Evolutionary conservation across 169 alveolate species (phyloP).

Genomic region (Plasmodium adleri): DNA sequence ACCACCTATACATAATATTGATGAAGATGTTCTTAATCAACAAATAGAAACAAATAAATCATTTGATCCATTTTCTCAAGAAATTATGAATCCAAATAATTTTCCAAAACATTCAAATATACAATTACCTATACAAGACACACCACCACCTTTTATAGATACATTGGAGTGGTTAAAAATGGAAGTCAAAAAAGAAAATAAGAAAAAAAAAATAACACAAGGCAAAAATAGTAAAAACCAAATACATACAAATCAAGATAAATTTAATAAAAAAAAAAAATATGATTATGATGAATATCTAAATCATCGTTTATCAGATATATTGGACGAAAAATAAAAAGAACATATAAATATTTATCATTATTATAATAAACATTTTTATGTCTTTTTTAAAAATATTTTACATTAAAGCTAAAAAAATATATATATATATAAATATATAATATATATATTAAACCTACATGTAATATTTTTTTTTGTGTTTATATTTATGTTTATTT

Average conservation of each 20-base stretch:
- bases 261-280: constrained; percentile 6
- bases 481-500: too few relatives aligned
- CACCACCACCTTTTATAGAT: constrained; percentile 74
- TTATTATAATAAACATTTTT: too few relatives aligned
- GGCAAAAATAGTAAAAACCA: not conserved
- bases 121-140: constrained; percentile 40
- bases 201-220: constrained; percentile 19
- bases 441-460: too few relatives aligned
- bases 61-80: constrained; percentile 43
- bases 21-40: constrained; percentile 17
- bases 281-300: constrained; percentile 63
- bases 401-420: too few relatives aligned
- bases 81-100: constrained; percentile 45
- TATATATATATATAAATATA: too few relatives aligned
- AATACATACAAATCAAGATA: not conserved
- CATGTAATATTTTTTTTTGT: too few relatives aligned
- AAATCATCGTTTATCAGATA: constrained; percentile 23
- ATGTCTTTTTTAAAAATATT: too few relatives aligned
- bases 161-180: constrained; percentile 70
- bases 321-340: constrained; percentile 26
- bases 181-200: constrained; percentile 58
- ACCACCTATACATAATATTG: constrained; percentile 63
- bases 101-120: constrained; percentile 74
- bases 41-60: not conserved
- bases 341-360: not conserved